phyloP scores from a whole-genome alignment of 2,329 filamentous ascomycete genomes.

The Alternaria alternata region DNA sequence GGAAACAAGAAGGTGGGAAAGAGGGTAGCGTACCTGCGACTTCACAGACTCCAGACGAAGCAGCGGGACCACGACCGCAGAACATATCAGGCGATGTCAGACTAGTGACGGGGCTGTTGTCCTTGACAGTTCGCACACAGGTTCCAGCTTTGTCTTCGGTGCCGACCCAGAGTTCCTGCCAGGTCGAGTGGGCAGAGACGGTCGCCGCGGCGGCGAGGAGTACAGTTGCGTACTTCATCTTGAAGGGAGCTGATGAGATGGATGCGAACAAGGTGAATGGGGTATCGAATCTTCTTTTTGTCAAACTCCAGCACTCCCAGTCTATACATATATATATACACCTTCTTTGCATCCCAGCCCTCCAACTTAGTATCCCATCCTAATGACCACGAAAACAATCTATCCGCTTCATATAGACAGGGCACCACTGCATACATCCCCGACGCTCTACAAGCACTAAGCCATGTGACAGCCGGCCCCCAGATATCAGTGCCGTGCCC shows the following conservation, averaged over 20 bases:
- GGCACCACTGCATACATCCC: background rate
- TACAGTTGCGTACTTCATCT: slow-evolving; percentile 44
- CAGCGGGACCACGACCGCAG: slow-evolving; percentile 44
- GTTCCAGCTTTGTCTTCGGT: slow-evolving; percentile 39
- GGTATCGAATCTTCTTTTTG: background rate
- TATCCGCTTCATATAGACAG: background rate
- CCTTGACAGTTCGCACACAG: slow-evolving; percentile 44
- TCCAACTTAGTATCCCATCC: background rate
- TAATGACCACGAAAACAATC: background rate
- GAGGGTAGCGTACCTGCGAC: slow-evolving; percentile 39
- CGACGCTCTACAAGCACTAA: background rate
- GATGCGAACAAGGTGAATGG: too few species aligned
- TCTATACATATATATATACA: background rate
- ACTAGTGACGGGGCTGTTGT: slow-evolving; percentile 47
- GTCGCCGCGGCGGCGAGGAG: slow-evolving; percentile 44
- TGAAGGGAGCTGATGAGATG: background rate
- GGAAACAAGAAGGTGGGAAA: too few species aligned
- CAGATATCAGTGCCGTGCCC: background rate
- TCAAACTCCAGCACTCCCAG: background rate
- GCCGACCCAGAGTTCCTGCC: slow-evolving; percentile 51
- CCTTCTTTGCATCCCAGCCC: background rate
- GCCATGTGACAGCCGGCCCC: background rate
- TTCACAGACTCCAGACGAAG: slow-evolving; percentile 40
- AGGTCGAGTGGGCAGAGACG: slow-evolving; percentile 51
- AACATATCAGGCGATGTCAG: slow-evolving; percentile 46